phyloP scores from a whole-genome alignment of 1,284 basidiomycete species.

The Veloboletus limbatus region DNA sequence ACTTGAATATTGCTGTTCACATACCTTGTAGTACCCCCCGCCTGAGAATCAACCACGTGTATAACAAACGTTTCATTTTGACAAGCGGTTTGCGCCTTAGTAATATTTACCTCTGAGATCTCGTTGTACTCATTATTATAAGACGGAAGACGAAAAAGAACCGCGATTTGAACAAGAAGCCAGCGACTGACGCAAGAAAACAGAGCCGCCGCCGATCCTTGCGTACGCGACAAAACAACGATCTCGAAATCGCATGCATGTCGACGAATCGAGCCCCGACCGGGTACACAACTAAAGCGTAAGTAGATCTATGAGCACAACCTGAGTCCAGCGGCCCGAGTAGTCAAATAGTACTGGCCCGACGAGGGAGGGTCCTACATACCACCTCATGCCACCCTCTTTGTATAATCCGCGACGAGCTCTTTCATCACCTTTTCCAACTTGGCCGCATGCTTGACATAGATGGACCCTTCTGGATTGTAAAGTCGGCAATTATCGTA shows the following conservation, averaged over 20 bases:
- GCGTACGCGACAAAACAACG: too few species aligned
- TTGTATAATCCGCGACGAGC: conserved; percentile 38
- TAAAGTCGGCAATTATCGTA: conserved; percentile 92
- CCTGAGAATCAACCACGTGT: too few species aligned
- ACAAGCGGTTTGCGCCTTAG: too few species aligned
- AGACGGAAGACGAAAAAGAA: too few species aligned
- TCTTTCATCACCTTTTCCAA: conserved; percentile 73
- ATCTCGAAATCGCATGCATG: too few species aligned
- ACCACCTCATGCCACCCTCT: conserved; percentile 17
- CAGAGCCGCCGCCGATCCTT: too few species aligned
- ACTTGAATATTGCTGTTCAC: too few species aligned
- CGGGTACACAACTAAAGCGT: neutral
- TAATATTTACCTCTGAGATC: neutral
- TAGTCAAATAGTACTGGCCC: neutral
- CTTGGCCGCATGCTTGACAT: conserved; percentile 83
- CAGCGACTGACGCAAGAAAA: too few species aligned
- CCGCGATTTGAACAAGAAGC: too few species aligned
- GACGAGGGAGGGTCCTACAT: neutral
- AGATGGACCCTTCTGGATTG: conserved; percentile 85
- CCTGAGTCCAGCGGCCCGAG: neutral
- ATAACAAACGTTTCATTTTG: too few species aligned
- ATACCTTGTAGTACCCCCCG: too few species aligned
- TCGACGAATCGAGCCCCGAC: neutral
- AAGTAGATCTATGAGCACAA: neutral
- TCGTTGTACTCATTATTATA: too few species aligned